Percentiles rank a stretch among this genome's conserved stretches.
phyloP scores from a whole-genome alignment of 1,284 basidiomycete species.

The Neolentinus lepideus region DNA sequence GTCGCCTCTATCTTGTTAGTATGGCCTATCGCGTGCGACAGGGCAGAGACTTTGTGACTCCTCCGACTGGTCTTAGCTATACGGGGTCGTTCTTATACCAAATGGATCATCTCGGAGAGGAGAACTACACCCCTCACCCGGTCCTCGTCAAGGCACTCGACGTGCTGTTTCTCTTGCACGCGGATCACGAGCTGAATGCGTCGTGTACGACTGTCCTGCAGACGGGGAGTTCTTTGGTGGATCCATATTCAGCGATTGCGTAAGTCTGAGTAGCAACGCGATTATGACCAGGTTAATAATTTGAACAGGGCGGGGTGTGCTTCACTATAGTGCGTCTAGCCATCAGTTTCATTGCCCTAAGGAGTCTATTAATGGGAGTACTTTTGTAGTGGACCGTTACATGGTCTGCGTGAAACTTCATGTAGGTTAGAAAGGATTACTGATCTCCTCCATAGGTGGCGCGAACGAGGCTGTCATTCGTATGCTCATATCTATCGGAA shows the following conservation, averaged over 20 bases:
- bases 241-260: slow-evolving; percentile 82
- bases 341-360: neutral
- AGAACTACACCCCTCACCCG: slow-evolving; percentile 72
- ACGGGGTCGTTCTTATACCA: slow-evolving; percentile 87
- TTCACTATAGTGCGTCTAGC: slow-evolving; percentile 62
- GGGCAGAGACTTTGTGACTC: slow-evolving; percentile 81
- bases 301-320: slow-evolving; percentile 66
- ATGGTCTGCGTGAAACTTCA: slow-evolving; percentile 33
- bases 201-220: slow-evolving; percentile 73
- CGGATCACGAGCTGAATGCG: slow-evolving; percentile 85
- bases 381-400: slow-evolving; percentile 62
- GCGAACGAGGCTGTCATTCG: slow-evolving; percentile 88
- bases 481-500: slow-evolving; percentile 83
- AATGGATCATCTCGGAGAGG: slow-evolving; percentile 74
- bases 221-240: slow-evolving; percentile 80
- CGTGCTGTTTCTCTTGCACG: slow-evolving; percentile 79
- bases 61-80: slow-evolving; percentile 76
- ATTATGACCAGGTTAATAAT: neutral
- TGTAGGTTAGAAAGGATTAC: slow-evolving; percentile 1
- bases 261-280: too few species aligned
- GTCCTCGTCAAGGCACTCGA: slow-evolving; percentile 81
- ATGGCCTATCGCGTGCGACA: slow-evolving; percentile 89
- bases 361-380: slow-evolving; percentile 1
- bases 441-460: slow-evolving; percentile 40
- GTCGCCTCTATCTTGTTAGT: slow-evolving; percentile 28